Conservation (phyloP, 441 rosid genomes). For the Gossypium schwendimanii region DNA sequence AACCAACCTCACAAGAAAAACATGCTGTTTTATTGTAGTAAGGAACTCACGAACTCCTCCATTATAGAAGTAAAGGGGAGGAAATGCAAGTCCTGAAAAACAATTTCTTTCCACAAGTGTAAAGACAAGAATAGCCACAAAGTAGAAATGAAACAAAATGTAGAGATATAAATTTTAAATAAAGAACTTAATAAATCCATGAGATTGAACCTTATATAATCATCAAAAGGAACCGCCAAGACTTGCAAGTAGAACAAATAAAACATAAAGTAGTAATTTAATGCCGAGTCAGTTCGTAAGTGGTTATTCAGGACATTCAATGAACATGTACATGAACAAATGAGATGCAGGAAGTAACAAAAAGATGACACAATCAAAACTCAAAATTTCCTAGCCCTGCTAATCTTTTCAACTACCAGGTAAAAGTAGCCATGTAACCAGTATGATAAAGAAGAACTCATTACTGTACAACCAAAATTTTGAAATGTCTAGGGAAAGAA, state of each 20-base stretch:
- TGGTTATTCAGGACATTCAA: neutral
- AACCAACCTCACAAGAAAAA: constrained; percentile 77
- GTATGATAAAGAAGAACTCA: neutral
- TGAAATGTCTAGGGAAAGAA: neutral
- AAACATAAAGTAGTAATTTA: neutral
- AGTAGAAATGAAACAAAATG: neutral
- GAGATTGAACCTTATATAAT: neutral
- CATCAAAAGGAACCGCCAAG: neutral
- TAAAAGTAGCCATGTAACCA: neutral
- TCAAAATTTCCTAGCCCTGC: neutral
- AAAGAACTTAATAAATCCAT: neutral
- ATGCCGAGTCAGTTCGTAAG: neutral
- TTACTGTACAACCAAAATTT: neutral
- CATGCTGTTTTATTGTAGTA: constrained; percentile 75
- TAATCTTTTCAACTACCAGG: neutral
- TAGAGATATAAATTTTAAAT: neutral
- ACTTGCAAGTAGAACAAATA: constrained; percentile 1
- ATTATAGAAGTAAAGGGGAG: constrained; percentile 88
- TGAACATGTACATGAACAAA: neutral
- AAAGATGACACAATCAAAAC: neutral
- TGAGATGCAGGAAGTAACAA: neutral
- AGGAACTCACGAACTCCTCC: constrained; percentile 94
- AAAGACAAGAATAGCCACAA: constrained; percentile 1
- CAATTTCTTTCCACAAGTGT: constrained; percentile 10
- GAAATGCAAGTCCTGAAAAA: constrained; percentile 80